phyloP scores from a whole-genome alignment of 768 basidiomycete genomes.

The Boletus pseudo-olivaceus region DNA sequence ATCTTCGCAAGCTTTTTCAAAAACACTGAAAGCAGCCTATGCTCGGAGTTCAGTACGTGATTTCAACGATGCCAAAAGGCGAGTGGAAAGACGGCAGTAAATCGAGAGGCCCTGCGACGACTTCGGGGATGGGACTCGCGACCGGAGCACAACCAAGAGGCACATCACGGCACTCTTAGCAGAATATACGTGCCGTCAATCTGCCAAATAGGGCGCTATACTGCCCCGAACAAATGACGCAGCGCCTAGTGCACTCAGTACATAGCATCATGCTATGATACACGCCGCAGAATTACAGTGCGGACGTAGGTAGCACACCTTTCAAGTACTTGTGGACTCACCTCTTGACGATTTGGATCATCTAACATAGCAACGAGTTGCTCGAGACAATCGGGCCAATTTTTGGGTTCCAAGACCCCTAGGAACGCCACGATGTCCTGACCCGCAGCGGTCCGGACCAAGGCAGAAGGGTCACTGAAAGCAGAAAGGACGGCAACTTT shows the following conservation, averaged over 20 bases:
- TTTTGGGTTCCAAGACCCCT: slow-evolving; percentile 81
- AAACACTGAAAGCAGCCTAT: slow-evolving; percentile 88
- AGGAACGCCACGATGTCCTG: slow-evolving; percentile 91
- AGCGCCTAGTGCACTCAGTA: not conserved
- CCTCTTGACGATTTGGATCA: slow-evolving; percentile 82
- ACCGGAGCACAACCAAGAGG: not conserved
- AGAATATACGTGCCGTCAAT: not conserved
- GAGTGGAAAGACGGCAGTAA: not conserved
- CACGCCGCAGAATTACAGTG: not conserved
- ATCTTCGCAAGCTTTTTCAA: slow-evolving; percentile 96
- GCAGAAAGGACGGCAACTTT: slow-evolving; percentile 75
- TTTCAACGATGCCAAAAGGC: not conserved
- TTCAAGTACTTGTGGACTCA: slow-evolving; percentile 37
- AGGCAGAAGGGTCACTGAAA: slow-evolving; percentile 75
- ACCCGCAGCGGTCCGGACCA: slow-evolving; percentile 92
- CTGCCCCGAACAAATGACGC: slow-evolving; percentile 7
- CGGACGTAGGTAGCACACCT: not conserved
- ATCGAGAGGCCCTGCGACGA: not conserved
- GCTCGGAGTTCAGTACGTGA: slow-evolving; percentile 16
- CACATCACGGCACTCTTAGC: slow-evolving; percentile 5
- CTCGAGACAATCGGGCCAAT: slow-evolving; percentile 94
- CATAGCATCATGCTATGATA: not conserved
- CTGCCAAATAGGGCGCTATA: slow-evolving; percentile 2
- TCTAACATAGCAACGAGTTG: slow-evolving; percentile 80
- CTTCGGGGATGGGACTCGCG: slow-evolving; percentile 1